Evolutionary conservation across 306 rosid species (phyloP), one percentile per base, ranked within the genome.

Genomic region (Malus sieversii): DNA sequence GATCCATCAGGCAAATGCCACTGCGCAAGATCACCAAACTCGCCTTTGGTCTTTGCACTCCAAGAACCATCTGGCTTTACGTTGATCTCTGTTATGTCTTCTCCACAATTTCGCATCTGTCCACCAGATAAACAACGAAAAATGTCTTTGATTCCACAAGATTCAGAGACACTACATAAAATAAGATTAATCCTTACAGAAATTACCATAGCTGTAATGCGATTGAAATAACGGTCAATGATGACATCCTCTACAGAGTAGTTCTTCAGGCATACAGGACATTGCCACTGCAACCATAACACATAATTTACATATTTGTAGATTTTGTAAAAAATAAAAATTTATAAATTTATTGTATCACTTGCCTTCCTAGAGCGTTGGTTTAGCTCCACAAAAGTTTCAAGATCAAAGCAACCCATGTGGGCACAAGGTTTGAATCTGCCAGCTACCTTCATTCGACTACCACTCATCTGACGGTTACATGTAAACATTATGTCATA

Each of bases 381-480:
- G 66, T 76, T 76, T 76, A 66, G 57, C 66, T 76, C 73, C 66
- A 76, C 67, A 12, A 76, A 76, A 52, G 79, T 76, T 40, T 76
- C 66, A 13, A 76, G 73, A 76, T 76, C 79, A 76, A 76, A 76
- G 66, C 79, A 76, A 66, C 79, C 79, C 79, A 76, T 66, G 79
- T 76, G 79, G 15, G 15, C 65, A 44, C 71, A 42, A 35, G 98
- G 98, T 80, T 89, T 96, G 81, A 96, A 96, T 83, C 99, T 90
- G 79, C 98, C 99, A 74, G 99, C 97, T 75, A 92, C 80, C 88
- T 92, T 96, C 91, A 96, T 96, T 86, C 99, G 91, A 33, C 92
- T 89, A 77, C 99, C 99, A 81, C 99, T 96, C 98, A 96, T 89
- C 99, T 96, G 66, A 57, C 13, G 3, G 29, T 62, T 74, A 29